Percentiles rank a stretch among this genome's conserved stretches.
These are phyloP conservation scores for Pythium monospermum DNA, from an alignment of 352 stramenopile species.

Conservation along the genomic window DNA sequence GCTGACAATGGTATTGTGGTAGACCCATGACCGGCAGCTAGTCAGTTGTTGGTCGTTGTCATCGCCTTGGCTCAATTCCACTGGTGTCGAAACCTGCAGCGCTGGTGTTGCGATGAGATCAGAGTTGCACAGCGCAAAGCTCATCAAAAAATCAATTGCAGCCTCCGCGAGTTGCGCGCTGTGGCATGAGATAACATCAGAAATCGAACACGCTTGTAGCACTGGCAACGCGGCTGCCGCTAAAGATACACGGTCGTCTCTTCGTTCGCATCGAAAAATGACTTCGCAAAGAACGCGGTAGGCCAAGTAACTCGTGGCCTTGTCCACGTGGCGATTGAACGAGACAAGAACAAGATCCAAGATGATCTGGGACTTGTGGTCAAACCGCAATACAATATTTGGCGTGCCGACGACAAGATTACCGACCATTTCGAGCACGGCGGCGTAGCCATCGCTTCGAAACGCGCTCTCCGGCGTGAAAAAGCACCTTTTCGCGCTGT, in stretches of 20 bases:
- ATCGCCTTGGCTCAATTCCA: slow-evolving; percentile 5
- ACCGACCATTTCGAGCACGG: slow-evolving; percentile 61
- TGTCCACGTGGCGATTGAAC: slow-evolving; percentile 50
- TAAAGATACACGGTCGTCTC: slow-evolving; percentile 38
- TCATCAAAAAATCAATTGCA: slow-evolving; percentile 78
- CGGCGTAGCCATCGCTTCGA: slow-evolving; percentile 51
- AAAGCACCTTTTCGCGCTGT: slow-evolving; percentile 23
- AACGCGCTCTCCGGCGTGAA: slow-evolving; percentile 63
- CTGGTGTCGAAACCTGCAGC: slow-evolving; percentile 8
- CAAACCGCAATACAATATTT: slow-evolving; percentile 15
- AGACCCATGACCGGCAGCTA: slow-evolving; percentile 12
- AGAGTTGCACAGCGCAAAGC: slow-evolving; percentile 56
- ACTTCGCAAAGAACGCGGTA: slow-evolving; percentile 66
- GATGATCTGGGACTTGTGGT: slow-evolving; percentile 19
- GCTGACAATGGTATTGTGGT: slow-evolving; percentile 20
- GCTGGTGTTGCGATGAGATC: slow-evolving; percentile 31
- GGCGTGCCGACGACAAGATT: slow-evolving; percentile 22
- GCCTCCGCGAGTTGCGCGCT: slow-evolving; percentile 40
- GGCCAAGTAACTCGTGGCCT: slow-evolving; percentile 52
- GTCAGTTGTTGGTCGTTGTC: slow-evolving; percentile 3
- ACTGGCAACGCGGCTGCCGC: slow-evolving; percentile 44
- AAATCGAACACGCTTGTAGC: slow-evolving; percentile 34
- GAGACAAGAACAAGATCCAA: slow-evolving; percentile 51
- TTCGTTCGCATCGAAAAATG: slow-evolving; percentile 36
- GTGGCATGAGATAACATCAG: slow-evolving; percentile 30